A percentile compares a stretch with the other conserved stretches of the same genome.
phyloP scores from a whole-genome alignment of 225 moss, liverwort and hornwort genomes.

The Takakia lepidozioides region DNA sequence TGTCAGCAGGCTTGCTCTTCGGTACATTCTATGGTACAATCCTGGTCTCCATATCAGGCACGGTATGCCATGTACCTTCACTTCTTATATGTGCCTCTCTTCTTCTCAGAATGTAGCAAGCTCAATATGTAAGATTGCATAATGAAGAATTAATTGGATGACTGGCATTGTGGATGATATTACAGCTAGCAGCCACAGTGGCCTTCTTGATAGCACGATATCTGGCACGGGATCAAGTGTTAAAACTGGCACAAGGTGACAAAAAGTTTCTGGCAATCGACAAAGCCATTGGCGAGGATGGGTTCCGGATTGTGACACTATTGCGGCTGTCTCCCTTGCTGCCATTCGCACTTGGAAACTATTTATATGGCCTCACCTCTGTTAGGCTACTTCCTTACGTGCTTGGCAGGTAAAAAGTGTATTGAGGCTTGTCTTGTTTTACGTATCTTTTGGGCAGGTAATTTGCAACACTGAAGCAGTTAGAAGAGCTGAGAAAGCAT shows the following conservation, averaged over 20 bases:
- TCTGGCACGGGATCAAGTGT: slow-evolving; percentile 71
- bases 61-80: slow-evolving; percentile 51
- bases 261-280: slow-evolving; percentile 91
- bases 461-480: no score
- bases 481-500: no score
- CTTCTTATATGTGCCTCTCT: no score
- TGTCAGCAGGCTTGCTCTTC: slow-evolving; percentile 94
- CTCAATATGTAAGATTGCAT: no score
- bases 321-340: slow-evolving; percentile 90
- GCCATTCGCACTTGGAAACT: slow-evolving; percentile 92
- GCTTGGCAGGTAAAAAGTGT: slow-evolving; percentile 97
- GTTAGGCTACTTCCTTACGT: slow-evolving; percentile 81
- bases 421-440: no score
- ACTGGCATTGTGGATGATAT: neutral
- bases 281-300: slow-evolving; percentile 90
- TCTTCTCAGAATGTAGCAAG: no score
- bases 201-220: slow-evolving; percentile 87
- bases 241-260: slow-evolving; percentile 54
- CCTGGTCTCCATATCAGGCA: slow-evolving; percentile 80
- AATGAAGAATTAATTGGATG: no score
- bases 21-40: slow-evolving; percentile 77
- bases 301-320: slow-evolving; percentile 86
- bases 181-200: slow-evolving; percentile 81
- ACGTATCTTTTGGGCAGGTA: no score
- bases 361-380: slow-evolving; percentile 89